Percentiles rank a stretch among this genome's conserved stretches.
phyloP scores from a whole-genome alignment of 305 asterid genomes.

The Fraxinus latifolia region DNA sequence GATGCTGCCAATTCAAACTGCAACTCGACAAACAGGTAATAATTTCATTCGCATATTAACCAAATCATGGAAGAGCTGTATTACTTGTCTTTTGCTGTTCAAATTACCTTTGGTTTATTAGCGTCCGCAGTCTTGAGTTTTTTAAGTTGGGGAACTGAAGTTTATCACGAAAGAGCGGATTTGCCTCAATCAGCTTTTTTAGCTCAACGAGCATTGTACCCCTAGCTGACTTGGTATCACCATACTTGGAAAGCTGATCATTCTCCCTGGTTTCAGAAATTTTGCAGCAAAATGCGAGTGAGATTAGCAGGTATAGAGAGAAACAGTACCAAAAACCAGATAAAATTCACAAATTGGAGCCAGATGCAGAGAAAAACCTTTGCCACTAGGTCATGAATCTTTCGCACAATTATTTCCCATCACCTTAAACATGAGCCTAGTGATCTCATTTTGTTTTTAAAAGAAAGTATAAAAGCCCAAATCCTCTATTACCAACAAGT shows the following conservation, averaged over 20 bases:
- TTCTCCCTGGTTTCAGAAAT: constrained; percentile 51
- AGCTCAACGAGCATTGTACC: constrained; percentile 56
- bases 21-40: constrained; percentile 20
- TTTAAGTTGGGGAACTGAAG: constrained; percentile 60
- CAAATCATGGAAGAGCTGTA: neutral
- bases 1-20: constrained; percentile 87
- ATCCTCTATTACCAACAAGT: neutral
- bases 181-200: constrained; percentile 57
- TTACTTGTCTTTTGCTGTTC: neutral
- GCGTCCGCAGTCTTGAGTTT: constrained; percentile 60
- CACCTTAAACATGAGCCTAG: neutral
- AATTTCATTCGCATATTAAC: neutral
- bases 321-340: neutral
- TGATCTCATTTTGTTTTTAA: neutral
- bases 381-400: neutral
- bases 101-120: constrained; percentile 63
- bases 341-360: neutral
- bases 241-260: constrained; percentile 55
- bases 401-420: neutral
- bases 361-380: neutral
- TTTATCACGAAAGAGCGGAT: constrained; percentile 65
- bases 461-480: neutral
- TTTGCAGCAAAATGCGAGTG: neutral
- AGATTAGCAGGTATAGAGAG: constrained; percentile 8
- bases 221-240: constrained; percentile 63